Evolutionary conservation across 2,329 filamentous ascomycete genomes (phyloP), one percentile per base, ranked within the genome.

Genomic region (Aspergillus quadrilineatus): DNA sequence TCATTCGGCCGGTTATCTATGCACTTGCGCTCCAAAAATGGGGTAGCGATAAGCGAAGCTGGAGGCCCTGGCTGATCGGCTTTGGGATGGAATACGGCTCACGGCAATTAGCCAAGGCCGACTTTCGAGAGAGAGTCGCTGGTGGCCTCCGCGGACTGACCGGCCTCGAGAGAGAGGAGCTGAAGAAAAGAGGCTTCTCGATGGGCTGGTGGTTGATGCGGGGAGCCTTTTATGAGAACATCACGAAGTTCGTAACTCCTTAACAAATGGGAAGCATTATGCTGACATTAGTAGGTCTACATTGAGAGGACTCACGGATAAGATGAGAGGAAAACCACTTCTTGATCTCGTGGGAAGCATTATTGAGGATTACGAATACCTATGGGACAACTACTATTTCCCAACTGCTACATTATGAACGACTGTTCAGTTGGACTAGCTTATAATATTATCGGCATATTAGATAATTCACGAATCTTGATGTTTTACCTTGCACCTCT

Each of bases 381-480:
- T 99, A 32, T 99, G 94, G 94, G 92, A 97, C 75, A 92, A 95
- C 67, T 97, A 97, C 74, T 95, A 97, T 75, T 99, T 97, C 74
- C 81, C 85, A 15, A 88, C 85, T 1, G 81, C 84, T 28, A 87
- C 84, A 10, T 65, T 77, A 46, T 77, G 60, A 69, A 55, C 34
- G 10, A 7, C 7, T 34, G 7, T 12, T 34, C 10, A 7, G 32
- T 3, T 12, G 32, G 32, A 34, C 32, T 34, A 34, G 22, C 22
- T 3, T 22, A 22, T 22, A 22, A 22, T 22, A 22, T 22, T 22
- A 22, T 22, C 22, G 22, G 22, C 22, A 22, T 22, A 22, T 22
- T 22, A 22, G 22, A 22, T 22, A 22, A 22, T 22, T 22, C 22
- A 22, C 22, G 22, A 22, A 22, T 22, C 22, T 22, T 22, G 22